Evolutionary conservation across 768 basidiomycete species (phyloP).

Genomic region (Leucocoprinus birnbaumii): DNA sequence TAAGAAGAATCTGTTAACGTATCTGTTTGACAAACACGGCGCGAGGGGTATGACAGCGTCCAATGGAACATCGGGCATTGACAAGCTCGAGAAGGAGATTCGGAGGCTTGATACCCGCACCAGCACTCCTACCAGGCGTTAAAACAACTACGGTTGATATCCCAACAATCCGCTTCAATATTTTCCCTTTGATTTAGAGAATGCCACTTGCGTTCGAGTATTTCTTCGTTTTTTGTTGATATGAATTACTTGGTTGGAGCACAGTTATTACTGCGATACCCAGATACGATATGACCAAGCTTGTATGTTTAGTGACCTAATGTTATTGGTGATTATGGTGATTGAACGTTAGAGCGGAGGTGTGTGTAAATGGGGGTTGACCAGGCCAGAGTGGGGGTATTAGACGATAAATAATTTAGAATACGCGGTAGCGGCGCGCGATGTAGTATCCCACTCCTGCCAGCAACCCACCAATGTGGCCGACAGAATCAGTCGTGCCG

Average conservation of each 20-base stretch:
- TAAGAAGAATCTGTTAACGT: constrained; percentile 88
- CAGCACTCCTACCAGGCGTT: constrained; percentile 59
- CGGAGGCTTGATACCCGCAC: constrained; percentile 75
- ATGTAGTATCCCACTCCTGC: constrained; percentile 58
- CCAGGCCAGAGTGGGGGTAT: background rate
- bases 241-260: background rate
- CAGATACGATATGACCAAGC: background rate
- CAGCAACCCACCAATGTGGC: constrained; percentile 68
- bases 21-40: constrained; percentile 86
- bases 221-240: background rate
- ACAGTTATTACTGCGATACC: constrained; percentile 3
- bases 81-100: constrained; percentile 79
- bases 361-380: background rate
- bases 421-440: constrained; percentile 32
- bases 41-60: constrained; percentile 48
- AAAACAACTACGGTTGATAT: background rate
- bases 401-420: constrained; percentile 2
- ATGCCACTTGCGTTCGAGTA: background rate
- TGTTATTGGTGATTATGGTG: constrained; percentile 6
- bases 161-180: too few relatives aligned
- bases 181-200: too few relatives aligned
- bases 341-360: background rate
- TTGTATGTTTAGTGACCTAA: constrained; percentile 11
- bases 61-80: constrained; percentile 47
- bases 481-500: constrained; percentile 53